Evolutionary conservation across 2,329 filamentous ascomycete genomes (phyloP), one percentile per base, ranked within the genome.

Genomic region (Colletotrichum limetticola): DNA sequence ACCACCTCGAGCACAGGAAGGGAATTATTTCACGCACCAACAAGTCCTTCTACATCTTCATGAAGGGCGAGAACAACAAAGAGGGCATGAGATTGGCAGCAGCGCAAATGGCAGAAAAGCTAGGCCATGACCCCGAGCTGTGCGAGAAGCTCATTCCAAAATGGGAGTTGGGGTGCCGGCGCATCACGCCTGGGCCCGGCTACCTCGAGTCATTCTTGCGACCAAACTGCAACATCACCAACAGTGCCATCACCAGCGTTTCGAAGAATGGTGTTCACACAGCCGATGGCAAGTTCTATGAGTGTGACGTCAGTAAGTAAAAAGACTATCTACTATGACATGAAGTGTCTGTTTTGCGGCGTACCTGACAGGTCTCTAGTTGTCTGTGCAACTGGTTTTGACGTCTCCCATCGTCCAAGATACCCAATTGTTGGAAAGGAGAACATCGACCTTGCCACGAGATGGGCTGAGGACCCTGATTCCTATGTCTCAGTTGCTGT

Each of bases 1-100:
- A 79, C 16, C 91, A 91, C 75, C 78, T 89, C 1, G 75, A 82
- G 9, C 88, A 87, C 70, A 83, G 87, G 22, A 88, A 85, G 68
- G 81, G 80, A 5, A 76, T 76, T 56, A 68, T 72, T 26, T 71
- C 69, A 22, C 30, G 72, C 5, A 78, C 78, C 0, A 80, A 80
- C 28, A 79, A 78, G 63, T 79, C 77, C 0, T 80, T 87, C 5
- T 84, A 88, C 64, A 78, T 82, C 5, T 85, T 83, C 52, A 58
- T 72, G 49, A 76, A 75, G 70, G 72, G 74, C 55, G 49, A 66
- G 30, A 75, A 74, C 37, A 75, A 74, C 53, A 12, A 68, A 26
- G 49, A 68, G 42, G 72, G 90, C 86, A 78, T 90, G 87, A 80
- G 79, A 83, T n/a, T 82, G 80, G 16, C 86, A 82, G 60, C 78